These are phyloP conservation scores for Glycine tomentella DNA, from an alignment of 306 rosid genomes.

Conservation along the genomic window DNA sequence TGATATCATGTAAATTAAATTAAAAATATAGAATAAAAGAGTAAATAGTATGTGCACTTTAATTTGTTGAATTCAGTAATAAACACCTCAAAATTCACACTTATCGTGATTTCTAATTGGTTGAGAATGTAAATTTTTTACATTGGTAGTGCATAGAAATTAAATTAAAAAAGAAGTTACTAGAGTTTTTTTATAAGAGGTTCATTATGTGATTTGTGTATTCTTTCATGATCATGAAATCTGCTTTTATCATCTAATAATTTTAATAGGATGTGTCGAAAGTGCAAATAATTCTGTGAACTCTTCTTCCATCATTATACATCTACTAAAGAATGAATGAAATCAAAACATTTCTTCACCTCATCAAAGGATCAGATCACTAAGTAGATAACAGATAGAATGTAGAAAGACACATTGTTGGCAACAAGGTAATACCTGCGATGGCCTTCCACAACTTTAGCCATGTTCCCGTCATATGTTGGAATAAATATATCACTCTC, in stretches of 20 bases:
- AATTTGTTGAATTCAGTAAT: not conserved
- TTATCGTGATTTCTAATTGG: not conserved
- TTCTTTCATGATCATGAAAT: not conserved
- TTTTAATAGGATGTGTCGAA: not conserved
- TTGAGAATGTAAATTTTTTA: not conserved
- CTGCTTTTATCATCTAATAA: constrained; percentile 10
- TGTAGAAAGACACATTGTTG: not conserved
- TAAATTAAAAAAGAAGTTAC: not conserved
- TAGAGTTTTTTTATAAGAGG: not conserved
- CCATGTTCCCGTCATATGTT: constrained; percentile 92
- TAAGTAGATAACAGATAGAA: not conserved
- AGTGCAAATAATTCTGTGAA: not conserved
- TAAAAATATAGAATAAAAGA: not conserved
- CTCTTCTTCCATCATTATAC: not conserved
- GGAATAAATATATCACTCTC: constrained; percentile 83
- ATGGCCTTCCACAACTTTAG: constrained; percentile 86
- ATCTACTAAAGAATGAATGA: not conserved
- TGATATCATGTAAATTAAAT: not conserved
- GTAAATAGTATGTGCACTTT: not conserved
- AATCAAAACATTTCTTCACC: constrained; percentile 16
- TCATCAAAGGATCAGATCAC: constrained; percentile 3
- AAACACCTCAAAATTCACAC: not conserved
- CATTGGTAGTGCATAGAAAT: not conserved
- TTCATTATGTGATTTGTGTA: constrained; percentile 5
- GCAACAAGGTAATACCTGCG: constrained; percentile 60